Evolutionary conservation across 441 rosid genomes (phyloP).

Genomic region (Macaranga tanarius): DNA sequence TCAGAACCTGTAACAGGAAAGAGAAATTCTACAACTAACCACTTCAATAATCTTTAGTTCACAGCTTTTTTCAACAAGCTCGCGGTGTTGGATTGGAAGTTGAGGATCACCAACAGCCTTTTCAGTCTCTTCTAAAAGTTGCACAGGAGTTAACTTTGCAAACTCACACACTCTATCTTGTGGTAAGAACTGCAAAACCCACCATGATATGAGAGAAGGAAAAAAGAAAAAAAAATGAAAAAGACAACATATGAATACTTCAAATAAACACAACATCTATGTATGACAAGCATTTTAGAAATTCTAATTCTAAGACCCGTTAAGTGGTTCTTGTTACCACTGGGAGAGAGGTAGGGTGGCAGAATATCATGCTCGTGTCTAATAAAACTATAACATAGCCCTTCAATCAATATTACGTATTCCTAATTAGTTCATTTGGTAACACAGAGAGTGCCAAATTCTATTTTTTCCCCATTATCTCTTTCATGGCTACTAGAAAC

Average conservation of each 20-base stretch:
- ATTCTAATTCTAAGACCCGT: no score
- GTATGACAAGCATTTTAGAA: neutral
- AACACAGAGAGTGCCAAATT: neutral
- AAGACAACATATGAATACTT: neutral
- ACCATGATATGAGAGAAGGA: slow-evolving; percentile 9
- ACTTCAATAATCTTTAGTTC: slow-evolving; percentile 68
- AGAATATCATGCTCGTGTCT: neutral
- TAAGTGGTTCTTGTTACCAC: neutral
- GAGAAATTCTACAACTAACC: slow-evolving; percentile 31
- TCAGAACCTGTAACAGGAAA: slow-evolving; percentile 2
- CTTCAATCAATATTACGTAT: neutral
- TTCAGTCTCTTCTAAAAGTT: slow-evolving; percentile 95
- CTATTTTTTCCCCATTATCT: neutral
- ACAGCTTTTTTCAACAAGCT: slow-evolving; percentile 74
- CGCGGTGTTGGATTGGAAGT: slow-evolving; percentile 73
- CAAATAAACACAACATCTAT: neutral
- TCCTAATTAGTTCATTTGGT: neutral
- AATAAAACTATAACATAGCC: neutral
- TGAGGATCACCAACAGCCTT: slow-evolving; percentile 97
- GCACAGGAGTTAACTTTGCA: slow-evolving; percentile 90
- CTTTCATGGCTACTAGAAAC: neutral
- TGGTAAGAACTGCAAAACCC: slow-evolving; percentile 61
- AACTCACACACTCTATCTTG: slow-evolving; percentile 97
- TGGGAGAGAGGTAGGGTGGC: neutral
- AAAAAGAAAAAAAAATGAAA: neutral